phyloP scores from a whole-genome alignment of 1,284 basidiomycete genomes.

The Omphalotus olearius region DNA sequence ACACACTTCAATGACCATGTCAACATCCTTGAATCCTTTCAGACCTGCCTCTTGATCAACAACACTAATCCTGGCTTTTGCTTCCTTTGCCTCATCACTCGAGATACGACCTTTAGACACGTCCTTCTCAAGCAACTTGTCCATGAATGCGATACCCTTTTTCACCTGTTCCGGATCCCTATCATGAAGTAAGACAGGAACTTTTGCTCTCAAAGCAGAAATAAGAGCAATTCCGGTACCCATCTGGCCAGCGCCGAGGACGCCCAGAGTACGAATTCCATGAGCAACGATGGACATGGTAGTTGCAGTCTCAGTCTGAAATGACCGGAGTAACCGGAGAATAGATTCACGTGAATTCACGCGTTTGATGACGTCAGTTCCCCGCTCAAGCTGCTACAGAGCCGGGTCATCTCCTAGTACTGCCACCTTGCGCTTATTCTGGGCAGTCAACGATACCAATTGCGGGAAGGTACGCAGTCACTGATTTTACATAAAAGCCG shows the following conservation, averaged over 20 bases:
- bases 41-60: constrained; percentile 40
- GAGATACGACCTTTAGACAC: constrained; percentile 82
- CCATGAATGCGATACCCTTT: constrained; percentile 71
- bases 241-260: constrained; percentile 86
- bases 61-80: constrained; percentile 53
- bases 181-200: constrained; percentile 76
- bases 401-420: no score
- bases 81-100: constrained; percentile 70
- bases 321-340: neutral
- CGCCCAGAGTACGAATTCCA: constrained; percentile 64
- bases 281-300: constrained; percentile 44
- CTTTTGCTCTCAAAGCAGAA: constrained; percentile 73
- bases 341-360: neutral
- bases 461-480: no score
- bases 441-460: no score
- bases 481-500: no score
- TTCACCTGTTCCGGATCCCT: constrained; percentile 59
- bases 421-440: no score
- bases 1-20: constrained; percentile 85
- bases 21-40: constrained; percentile 65
- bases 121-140: constrained; percentile 85
- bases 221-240: constrained; percentile 87
- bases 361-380: neutral
- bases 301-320: constrained; percentile 23
- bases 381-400: no score